These are phyloP conservation scores for Cryptococcus sp. DNA, from an alignment of 1,284 basidiomycete species.

Conservation along the genomic window DNA sequence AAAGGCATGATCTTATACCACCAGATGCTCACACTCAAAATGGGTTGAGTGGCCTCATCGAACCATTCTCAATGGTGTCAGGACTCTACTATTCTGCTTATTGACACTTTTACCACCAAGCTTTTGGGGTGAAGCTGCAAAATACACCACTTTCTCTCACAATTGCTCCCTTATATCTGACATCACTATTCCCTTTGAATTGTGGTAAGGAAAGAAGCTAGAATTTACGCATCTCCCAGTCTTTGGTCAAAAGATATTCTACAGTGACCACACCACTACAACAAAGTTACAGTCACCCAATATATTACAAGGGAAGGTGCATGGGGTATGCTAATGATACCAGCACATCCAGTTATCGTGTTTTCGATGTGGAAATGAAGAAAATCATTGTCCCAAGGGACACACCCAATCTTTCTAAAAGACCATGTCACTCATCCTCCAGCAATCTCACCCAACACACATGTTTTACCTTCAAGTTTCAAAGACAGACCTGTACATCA, in stretches of 20 bases:
- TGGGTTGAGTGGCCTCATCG: constrained; percentile 24
- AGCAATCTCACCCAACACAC: no score
- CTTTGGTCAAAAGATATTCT: constrained; percentile 16
- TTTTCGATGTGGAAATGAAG: not conserved
- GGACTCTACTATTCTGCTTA: constrained; percentile 14
- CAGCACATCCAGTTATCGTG: not conserved
- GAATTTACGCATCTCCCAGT: constrained; percentile 9
- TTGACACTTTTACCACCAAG: constrained; percentile 1
- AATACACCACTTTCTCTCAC: constrained; percentile 9
- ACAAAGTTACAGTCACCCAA: constrained; percentile 13
- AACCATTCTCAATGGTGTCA: constrained; percentile 15
- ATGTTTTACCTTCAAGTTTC: no score
- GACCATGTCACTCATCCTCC: no score
- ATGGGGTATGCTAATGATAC: constrained; percentile 13
- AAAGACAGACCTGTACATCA: no score
- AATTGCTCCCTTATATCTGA: constrained; percentile 2
- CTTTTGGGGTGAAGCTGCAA: constrained; percentile 16
- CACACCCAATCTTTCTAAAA: no score
- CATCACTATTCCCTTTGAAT: constrained; percentile 3
- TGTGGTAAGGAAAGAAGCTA: constrained; percentile 9
- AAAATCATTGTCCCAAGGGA: not conserved
- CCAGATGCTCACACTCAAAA: constrained; percentile 21
- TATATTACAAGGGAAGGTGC: constrained; percentile 8
- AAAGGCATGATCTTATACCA: constrained; percentile 12
- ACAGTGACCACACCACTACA: constrained; percentile 12